phyloP scores from a whole-genome alignment of 352 stramenopile genomes.

The Phytophthora rubi region DNA sequence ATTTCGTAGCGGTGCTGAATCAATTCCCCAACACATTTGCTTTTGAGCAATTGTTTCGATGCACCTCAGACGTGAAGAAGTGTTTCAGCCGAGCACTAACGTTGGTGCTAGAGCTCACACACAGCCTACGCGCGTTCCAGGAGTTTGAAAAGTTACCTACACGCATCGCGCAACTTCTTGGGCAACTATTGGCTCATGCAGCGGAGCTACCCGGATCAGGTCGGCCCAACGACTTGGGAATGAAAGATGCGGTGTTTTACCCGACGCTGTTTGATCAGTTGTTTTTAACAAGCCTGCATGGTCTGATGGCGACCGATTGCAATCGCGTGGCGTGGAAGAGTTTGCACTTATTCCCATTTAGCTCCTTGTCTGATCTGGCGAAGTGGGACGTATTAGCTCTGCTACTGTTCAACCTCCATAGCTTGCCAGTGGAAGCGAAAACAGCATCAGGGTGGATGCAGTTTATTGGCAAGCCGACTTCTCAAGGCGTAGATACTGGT shows the following conservation, averaged over 20 bases:
- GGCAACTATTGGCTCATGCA: slow-evolving; percentile 65
- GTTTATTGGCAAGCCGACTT: slow-evolving; percentile 63
- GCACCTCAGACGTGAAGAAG: slow-evolving; percentile 77
- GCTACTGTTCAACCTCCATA: slow-evolving; percentile 76
- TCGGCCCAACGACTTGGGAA: slow-evolving; percentile 1
- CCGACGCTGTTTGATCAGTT: slow-evolving; percentile 87
- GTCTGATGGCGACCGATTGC: slow-evolving; percentile 70
- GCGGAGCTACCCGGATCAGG: slow-evolving; percentile 57
- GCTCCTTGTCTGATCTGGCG: slow-evolving; percentile 67
- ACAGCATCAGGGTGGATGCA: slow-evolving; percentile 61
- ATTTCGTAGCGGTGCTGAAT: slow-evolving; percentile 86
- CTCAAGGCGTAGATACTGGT: slow-evolving; percentile 31
- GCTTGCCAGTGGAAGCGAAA: slow-evolving; percentile 67
- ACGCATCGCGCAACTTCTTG: slow-evolving; percentile 72
- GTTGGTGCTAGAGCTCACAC: slow-evolving; percentile 77
- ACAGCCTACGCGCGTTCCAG: slow-evolving; percentile 72
- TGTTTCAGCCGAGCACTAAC: slow-evolving; percentile 79
- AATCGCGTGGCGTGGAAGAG: slow-evolving; percentile 84
- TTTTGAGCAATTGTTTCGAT: slow-evolving; percentile 78
- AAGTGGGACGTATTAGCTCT: slow-evolving; percentile 87
- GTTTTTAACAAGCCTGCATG: slow-evolving; percentile 82
- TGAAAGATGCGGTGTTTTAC: slow-evolving; percentile 57
- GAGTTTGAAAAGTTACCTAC: slow-evolving; percentile 85
- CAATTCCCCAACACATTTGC: slow-evolving; percentile 87
- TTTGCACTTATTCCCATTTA: slow-evolving; percentile 74